Evolutionary conservation across 2,329 filamentous ascomycete species (phyloP).

Genomic region (Ilyonectria mors-panacis): DNA sequence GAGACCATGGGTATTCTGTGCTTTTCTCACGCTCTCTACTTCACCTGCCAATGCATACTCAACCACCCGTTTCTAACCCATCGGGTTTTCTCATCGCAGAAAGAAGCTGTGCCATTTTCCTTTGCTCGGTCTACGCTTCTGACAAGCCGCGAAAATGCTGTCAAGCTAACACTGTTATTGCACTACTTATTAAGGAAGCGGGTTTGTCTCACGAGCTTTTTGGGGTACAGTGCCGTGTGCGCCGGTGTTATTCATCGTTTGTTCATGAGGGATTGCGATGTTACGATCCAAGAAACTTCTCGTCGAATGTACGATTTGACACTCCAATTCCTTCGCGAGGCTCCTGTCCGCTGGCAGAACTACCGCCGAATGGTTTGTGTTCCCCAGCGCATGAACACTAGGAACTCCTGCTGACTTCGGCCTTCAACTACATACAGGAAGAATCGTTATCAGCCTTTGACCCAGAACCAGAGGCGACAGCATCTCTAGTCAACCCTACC

Average conservation of each 20-base stretch:
- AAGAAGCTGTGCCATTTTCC: conserved; percentile 1
- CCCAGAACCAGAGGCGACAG: conserved; percentile 4
- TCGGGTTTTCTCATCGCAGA: background rate
- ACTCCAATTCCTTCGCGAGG: background rate
- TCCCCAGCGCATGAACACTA: conserved; percentile 4
- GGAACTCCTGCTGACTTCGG: background rate
- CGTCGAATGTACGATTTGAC: conserved; percentile 1
- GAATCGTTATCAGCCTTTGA: background rate
- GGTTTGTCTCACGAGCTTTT: conserved; percentile 7
- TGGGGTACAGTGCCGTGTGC: conserved; percentile 9
- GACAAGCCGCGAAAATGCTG: conserved; percentile 10
- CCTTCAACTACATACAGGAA: background rate
- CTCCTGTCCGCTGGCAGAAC: conserved; percentile 14
- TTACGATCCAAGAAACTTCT: background rate
- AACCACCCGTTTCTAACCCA: conserved; percentile 9
- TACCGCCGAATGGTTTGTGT: conserved; percentile 11
- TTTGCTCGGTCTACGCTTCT: conserved; percentile 3
- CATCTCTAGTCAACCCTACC: background rate
- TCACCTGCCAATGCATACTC: conserved; percentile 14
- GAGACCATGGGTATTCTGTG: conserved; percentile 12
- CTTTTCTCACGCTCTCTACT: conserved; percentile 17
- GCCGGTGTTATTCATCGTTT: conserved; percentile 7
- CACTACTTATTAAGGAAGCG: conserved; percentile 4
- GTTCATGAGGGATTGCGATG: background rate
- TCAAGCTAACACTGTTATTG: conserved; percentile 1